Evolutionary conservation across 768 basidiomycete species (phyloP).

Genomic region (Steccherinum ochraceum): DNA sequence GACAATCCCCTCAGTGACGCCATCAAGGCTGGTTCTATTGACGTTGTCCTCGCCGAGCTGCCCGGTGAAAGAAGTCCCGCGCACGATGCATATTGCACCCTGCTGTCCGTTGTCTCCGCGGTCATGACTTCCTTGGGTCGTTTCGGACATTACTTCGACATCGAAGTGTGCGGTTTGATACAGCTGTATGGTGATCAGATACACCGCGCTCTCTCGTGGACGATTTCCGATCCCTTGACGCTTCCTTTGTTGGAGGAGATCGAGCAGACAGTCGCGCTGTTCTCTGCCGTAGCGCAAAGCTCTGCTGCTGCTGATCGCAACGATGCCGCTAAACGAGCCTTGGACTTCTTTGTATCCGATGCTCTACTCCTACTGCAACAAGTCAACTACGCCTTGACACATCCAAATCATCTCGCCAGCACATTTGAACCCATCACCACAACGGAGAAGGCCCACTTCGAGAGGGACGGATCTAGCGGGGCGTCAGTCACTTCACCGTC

Average conservation of each 20-base stretch:
- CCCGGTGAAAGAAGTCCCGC: conserved; percentile 74
- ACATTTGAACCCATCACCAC: conserved; percentile 73
- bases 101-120: conserved; percentile 74
- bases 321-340: conserved; percentile 52
- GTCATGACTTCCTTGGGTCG: conserved; percentile 58
- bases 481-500: conserved; percentile 30
- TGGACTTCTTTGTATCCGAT: conserved; percentile 61
- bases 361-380: conserved; percentile 77
- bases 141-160: conserved; percentile 73
- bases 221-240: conserved; percentile 70
- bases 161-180: conserved; percentile 80
- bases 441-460: conserved; percentile 65
- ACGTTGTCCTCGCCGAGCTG: conserved; percentile 58
- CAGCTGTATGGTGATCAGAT: conserved; percentile 83
- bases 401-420: conserved; percentile 83
- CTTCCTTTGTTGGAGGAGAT: conserved; percentile 77
- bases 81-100: conserved; percentile 77
- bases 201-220: conserved; percentile 73
- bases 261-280: conserved; percentile 71
- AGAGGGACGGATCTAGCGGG: conserved; percentile 43
- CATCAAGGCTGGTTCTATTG: conserved; percentile 71
- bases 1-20: conserved; percentile 73
- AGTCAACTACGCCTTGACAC: conserved; percentile 83
- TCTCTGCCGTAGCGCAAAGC: conserved; percentile 65
- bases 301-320: conserved; percentile 34